Evolutionary conservation across 345 rosid genomes (phyloP).

Genomic region (Triadica sebifera): DNA sequence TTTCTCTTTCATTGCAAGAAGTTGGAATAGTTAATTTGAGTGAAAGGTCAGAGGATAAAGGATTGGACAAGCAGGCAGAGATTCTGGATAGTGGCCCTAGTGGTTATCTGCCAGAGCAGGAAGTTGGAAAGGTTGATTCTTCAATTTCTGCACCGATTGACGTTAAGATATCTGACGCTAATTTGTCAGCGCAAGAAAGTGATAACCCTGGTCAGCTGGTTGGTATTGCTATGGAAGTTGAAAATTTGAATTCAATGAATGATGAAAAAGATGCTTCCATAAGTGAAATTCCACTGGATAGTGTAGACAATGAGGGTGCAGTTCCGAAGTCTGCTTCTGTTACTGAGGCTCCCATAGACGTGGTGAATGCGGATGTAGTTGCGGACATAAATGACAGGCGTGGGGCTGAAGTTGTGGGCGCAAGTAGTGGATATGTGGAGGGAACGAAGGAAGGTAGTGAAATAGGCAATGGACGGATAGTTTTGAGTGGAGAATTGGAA

Average conservation of each 20-base stretch:
- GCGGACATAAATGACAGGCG: slow-evolving; percentile 3
- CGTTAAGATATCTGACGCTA: neutral
- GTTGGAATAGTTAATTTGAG: neutral
- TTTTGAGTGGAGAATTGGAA: slow-evolving; percentile 30
- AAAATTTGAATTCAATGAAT: neutral
- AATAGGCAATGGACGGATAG: slow-evolving; percentile 11
- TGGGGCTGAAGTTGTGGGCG: neutral
- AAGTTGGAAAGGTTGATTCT: neutral
- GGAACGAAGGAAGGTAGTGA: slow-evolving; percentile 7
- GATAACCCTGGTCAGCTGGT: neutral
- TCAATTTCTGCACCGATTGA: neutral
- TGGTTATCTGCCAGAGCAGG: neutral
- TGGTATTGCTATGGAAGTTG: slow-evolving; percentile 16
- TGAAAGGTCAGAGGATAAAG: slow-evolving; percentile 1
- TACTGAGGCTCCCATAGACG: slow-evolving; percentile 1
- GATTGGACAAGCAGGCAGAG: neutral
- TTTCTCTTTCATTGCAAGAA: slow-evolving; percentile 1
- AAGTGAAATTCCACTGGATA: neutral
- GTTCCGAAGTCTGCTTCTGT: neutral
- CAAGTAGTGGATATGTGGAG: slow-evolving; percentile 1
- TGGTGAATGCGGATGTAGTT: neutral
- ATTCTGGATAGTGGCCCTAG: neutral
- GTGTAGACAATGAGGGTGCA: neutral
- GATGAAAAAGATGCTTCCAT: neutral
- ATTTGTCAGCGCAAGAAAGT: slow-evolving; percentile 1